Evolutionary conservation across 176 grass and related monocot genomes (phyloP), one percentile per base, ranked within the genome.

Genomic region (Eragrostis curvula): DNA sequence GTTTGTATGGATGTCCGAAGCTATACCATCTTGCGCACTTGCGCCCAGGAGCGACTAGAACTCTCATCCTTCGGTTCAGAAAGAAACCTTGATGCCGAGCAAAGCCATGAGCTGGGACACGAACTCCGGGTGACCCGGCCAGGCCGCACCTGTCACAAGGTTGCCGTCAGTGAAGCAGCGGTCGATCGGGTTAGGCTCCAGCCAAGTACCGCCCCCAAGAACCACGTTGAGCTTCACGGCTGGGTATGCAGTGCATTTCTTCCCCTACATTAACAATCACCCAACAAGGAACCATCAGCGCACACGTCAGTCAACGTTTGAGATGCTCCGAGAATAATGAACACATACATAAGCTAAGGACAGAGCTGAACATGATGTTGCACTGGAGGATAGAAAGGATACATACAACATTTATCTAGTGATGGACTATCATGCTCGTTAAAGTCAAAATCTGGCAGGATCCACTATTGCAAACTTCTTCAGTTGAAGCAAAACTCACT

Each of bases 141-240:
- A 99, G 5, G 96, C 96, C 23, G 96, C 96, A 18, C 96, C 93
- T 0, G 93, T 99, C 36, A 99, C 90, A 1, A 99, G 88, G 43
- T 96, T 99, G 56, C 91, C 93, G 12, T 99, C 96, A 0, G 96
- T 99, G 77, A 99, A 96, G 81, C 96, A 98, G 10, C 92, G 92
- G 83, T 93, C 58, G 13, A 96, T 96, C 0, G 96, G 96, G 6
- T 96, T 48, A 8, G 96, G 96, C 57, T 98, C 93, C 79, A 95
- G 77, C 96, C 96, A 98, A 44, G 92, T 93, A 5, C 79, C 96
- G 0, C 92, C 96, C 0, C 79, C 93, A 4, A 99, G 87, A 55
- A 99, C 88, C 69, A 99, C 89, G 79, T 99, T 93, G 20, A 99
- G 87, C 82, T 96, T 98, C 25, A 98, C 96, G 0, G 96, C 92